Evolutionary conservation across 1,284 basidiomycete species (phyloP).

Genomic region (Rhodotorula sp.): DNA sequence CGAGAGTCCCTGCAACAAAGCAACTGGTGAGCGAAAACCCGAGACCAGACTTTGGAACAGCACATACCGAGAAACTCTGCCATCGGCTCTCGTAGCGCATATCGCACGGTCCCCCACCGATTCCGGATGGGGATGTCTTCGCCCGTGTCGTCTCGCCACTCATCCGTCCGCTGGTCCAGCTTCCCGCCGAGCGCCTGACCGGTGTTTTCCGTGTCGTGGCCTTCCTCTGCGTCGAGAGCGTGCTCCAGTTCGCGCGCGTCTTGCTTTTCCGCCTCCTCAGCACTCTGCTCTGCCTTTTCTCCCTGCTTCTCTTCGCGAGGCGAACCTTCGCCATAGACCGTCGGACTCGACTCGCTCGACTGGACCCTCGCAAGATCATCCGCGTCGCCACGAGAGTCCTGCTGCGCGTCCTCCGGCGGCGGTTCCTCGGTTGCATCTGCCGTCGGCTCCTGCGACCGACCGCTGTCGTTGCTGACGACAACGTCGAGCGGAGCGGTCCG

Average conservation of each 20-base stretch:
- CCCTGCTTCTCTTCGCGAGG: not conserved
- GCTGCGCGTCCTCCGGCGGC: not conserved
- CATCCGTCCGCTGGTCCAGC: slow-evolving; percentile 17
- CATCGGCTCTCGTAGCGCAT: slow-evolving; percentile 38
- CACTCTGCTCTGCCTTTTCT: not conserved
- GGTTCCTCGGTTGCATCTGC: not conserved
- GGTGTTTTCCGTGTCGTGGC: not conserved
- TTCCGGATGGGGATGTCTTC: slow-evolving; percentile 24
- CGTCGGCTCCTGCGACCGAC: not conserved
- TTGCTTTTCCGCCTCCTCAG: not conserved
- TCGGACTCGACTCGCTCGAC: slow-evolving; percentile 7
- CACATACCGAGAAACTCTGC: slow-evolving; percentile 41
- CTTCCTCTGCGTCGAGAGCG: not conserved
- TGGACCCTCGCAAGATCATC: not conserved
- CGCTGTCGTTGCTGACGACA: not conserved
- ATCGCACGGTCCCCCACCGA: slow-evolving; percentile 32
- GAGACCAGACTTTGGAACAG: no score
- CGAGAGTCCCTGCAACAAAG: slow-evolving; percentile 14
- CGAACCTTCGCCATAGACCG: not conserved
- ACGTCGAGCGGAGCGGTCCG: not conserved
- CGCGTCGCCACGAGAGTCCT: not conserved
- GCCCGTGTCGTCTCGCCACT: slow-evolving; percentile 21
- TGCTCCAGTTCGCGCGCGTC: not conserved
- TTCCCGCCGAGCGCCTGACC: slow-evolving; percentile 19
- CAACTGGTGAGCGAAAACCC: not conserved